These are phyloP conservation scores for Cercospora sp. DNA, from an alignment of 2,329 filamentous ascomycete species.

Conservation along the genomic window DNA sequence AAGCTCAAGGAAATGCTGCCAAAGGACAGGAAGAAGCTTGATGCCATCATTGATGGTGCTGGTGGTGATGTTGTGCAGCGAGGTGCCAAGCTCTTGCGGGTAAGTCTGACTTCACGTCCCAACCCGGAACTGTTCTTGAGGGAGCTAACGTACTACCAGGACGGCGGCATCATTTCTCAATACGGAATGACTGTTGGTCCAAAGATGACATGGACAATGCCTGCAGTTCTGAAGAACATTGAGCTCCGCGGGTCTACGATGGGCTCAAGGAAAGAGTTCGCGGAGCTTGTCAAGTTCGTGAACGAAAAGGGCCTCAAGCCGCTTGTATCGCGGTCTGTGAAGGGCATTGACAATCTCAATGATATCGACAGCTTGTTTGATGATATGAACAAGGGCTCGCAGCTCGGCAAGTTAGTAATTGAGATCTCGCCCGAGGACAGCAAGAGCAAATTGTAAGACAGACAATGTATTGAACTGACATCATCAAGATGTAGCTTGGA, in stretches of 20 bases:
- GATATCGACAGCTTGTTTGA: slow-evolving; percentile 81
- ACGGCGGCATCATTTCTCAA: slow-evolving; percentile 76
- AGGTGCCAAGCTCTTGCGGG: slow-evolving; percentile 67
- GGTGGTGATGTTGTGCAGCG: slow-evolving; percentile 80
- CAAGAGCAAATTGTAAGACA: slow-evolving; percentile 33
- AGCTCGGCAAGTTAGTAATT: slow-evolving; percentile 92
- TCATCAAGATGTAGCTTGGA: too few species aligned
- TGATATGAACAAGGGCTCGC: slow-evolving; percentile 79
- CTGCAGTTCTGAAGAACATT: slow-evolving; percentile 80
- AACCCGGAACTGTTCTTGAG: not conserved
- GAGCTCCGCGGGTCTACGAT: slow-evolving; percentile 86
- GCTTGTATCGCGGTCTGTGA: slow-evolving; percentile 66
- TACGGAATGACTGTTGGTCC: slow-evolving; percentile 91
- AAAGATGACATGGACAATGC: slow-evolving; percentile 84
- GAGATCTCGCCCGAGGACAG: slow-evolving; percentile 53
- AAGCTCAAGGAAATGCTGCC: slow-evolving; percentile 65
- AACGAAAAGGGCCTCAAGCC: slow-evolving; percentile 70
- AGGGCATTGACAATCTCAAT: slow-evolving; percentile 73
- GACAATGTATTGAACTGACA: too few species aligned
- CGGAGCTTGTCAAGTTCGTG: slow-evolving; percentile 87
- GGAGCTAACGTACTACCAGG: slow-evolving; percentile 37
- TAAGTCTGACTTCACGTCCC: slow-evolving; percentile 29
- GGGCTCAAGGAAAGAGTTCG: slow-evolving; percentile 86
- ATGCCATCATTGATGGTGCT: slow-evolving; percentile 87
- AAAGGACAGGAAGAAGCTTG: slow-evolving; percentile 65